phyloP scores from a whole-genome alignment of 495 filamentous ascomycete species.

The Penicillium cinerascens region DNA sequence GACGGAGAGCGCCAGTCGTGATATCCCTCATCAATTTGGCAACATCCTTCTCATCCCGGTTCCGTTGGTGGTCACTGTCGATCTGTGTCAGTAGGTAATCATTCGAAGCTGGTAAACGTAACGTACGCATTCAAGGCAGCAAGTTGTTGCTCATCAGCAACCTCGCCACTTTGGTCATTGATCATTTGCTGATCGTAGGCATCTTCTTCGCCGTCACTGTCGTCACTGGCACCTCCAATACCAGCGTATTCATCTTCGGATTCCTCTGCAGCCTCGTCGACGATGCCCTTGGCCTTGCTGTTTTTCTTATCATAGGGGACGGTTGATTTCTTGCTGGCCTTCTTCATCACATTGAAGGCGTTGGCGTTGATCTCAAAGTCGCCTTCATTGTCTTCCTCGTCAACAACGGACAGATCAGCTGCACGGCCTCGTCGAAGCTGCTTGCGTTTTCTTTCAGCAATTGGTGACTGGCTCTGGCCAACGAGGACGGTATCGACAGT shows the following conservation, averaged over 20 bases:
- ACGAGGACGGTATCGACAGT: constrained; percentile 68
- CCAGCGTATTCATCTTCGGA: constrained; percentile 98
- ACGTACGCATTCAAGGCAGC: constrained; percentile 89
- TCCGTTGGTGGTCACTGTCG: constrained; percentile 38
- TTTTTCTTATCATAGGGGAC: constrained; percentile 74
- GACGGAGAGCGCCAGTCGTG: constrained; percentile 77
- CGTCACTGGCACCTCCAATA: constrained; percentile 83
- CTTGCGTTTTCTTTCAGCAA: constrained; percentile 55
- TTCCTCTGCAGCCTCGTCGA: constrained; percentile 93
- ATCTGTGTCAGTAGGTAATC: constrained; percentile 15
- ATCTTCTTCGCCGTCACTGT: constrained; percentile 72
- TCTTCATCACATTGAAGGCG: constrained; percentile 76
- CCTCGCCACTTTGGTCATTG: constrained; percentile 81
- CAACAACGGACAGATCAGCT: constrained; percentile 34
- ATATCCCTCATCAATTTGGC: constrained; percentile 90
- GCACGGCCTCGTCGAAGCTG: constrained; percentile 51
- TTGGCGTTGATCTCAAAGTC: constrained; percentile 46
- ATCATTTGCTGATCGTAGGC: constrained; percentile 73
- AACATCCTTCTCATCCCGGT: constrained; percentile 68
- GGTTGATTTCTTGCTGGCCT: constrained; percentile 54
- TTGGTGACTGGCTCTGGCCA: constrained; percentile 55
- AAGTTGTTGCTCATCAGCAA: constrained; percentile 71
- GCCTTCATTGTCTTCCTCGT: constrained; percentile 34
- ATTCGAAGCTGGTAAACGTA: not conserved
- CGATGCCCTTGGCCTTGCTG: constrained; percentile 80